Evolutionary conservation across 2,329 filamentous ascomycete genomes (phyloP).

Genomic region (Zopfia rhizophila): DNA sequence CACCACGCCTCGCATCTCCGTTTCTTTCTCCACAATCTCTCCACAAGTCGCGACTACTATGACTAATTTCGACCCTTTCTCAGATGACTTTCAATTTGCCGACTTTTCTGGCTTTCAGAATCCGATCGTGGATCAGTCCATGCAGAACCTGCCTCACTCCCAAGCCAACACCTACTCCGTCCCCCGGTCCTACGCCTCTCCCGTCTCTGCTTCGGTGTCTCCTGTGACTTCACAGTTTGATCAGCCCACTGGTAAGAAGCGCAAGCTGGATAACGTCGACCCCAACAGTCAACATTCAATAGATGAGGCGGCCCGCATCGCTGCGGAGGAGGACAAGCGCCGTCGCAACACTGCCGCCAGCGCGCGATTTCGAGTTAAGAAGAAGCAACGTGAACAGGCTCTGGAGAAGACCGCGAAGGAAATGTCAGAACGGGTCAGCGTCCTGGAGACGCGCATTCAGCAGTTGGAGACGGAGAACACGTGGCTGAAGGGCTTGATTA

Average conservation of each 20-base stretch:
- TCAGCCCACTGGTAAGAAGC: constrained; percentile 54
- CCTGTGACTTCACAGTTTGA: constrained; percentile 42
- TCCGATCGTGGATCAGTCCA: constrained; percentile 43
- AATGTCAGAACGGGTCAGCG: constrained; percentile 59
- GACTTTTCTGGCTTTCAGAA: constrained; percentile 57
- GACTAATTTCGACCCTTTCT: constrained; percentile 49
- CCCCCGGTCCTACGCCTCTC: constrained; percentile 40
- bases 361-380: constrained; percentile 65
- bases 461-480: constrained; percentile 65
- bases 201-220: constrained; percentile 39
- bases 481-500: constrained; percentile 63
- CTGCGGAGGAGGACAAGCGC: constrained; percentile 64
- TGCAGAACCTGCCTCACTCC: constrained; percentile 38
- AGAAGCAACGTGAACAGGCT: constrained; percentile 65
- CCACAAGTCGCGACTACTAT: constrained; percentile 26
- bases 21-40: constrained; percentile 13
- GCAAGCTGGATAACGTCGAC: constrained; percentile 54
- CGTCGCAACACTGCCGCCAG: constrained; percentile 64
- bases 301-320: constrained; percentile 58
- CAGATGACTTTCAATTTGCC: constrained; percentile 58
- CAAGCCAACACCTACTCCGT: constrained; percentile 38
- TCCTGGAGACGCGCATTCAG: constrained; percentile 58
- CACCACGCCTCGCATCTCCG: constrained; percentile 15
- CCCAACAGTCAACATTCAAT: constrained; percentile 45
- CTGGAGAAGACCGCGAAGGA: constrained; percentile 63